A percentile compares a stretch with the other conserved stretches of the same genome.
Evolutionary conservation across 2,329 filamentous ascomycete species (phyloP).

Genomic region (Phialemonium atrogriseum): DNA sequence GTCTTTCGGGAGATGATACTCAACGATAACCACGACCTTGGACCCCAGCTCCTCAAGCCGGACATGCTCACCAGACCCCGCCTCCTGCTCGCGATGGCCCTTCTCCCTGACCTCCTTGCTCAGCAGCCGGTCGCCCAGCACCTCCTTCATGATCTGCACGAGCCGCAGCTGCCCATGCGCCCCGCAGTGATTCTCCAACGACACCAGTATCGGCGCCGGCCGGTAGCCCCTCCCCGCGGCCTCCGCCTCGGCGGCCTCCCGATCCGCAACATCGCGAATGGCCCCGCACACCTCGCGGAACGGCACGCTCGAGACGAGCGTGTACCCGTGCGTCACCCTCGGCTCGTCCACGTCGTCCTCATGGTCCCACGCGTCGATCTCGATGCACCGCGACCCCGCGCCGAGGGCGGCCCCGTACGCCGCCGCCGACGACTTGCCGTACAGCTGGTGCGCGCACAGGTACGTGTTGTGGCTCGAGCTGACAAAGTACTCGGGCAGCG

Average conservation of each 20-base stretch:
- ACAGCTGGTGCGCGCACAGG: constrained; percentile 61
- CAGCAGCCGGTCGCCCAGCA: constrained; percentile 52
- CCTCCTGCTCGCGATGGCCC: constrained; percentile 45
- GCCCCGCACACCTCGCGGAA: constrained; percentile 59
- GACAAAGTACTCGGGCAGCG: constrained; percentile 63
- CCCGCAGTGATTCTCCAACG: constrained; percentile 60
- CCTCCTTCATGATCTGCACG: constrained; percentile 56
- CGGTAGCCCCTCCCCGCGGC: constrained; percentile 24
- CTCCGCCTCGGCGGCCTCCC: constrained; percentile 38
- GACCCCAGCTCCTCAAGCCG: constrained; percentile 49
- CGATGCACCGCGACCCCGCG: constrained; percentile 60
- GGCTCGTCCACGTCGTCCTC: constrained; percentile 52
- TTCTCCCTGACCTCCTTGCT: constrained; percentile 47
- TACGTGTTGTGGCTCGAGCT: constrained; percentile 70
- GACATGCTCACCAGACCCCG: constrained; percentile 44
- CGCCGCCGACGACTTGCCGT: constrained; percentile 50
- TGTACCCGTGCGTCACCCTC: constrained; percentile 64
- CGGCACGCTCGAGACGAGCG: constrained; percentile 55
- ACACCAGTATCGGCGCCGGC: constrained; percentile 53
- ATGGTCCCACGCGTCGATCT: constrained; percentile 67
- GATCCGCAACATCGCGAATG: constrained; percentile 53
- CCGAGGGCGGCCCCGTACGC: constrained; percentile 56
- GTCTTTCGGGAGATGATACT: constrained; percentile 48
- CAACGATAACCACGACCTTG: constrained; percentile 60
- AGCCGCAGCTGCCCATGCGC: constrained; percentile 51